Percentiles rank a stretch among this genome's conserved stretches.
These are phyloP conservation scores for Pittosporum tobira DNA, from an alignment of 129 eudicot genomes.

Conservation along the genomic window DNA sequence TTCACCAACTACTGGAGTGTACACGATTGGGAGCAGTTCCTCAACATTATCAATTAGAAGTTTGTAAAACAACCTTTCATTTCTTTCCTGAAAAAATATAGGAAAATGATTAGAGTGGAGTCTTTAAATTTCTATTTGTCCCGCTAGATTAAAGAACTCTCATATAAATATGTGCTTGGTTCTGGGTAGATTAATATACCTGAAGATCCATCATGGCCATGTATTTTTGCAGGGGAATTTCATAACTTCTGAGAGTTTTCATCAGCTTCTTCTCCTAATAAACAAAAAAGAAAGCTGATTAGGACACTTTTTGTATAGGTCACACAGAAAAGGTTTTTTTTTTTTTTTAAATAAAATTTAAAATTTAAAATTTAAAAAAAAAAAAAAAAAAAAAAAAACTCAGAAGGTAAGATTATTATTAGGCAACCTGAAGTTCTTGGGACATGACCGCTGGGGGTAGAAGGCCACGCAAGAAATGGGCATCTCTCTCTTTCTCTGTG, in stretches of 20 bases:
- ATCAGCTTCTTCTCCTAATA: slow-evolving; percentile 60
- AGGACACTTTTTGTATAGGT: slow-evolving; percentile 6
- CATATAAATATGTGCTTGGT: not conserved
- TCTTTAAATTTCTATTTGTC: no score
- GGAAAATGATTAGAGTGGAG: not conserved
- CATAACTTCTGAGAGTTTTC: slow-evolving; percentile 57
- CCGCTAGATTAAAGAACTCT: not conserved
- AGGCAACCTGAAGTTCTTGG: slow-evolving; percentile 66
- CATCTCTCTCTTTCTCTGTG: slow-evolving; percentile 61
- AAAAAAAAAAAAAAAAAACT: not conserved
- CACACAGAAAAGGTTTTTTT: no score
- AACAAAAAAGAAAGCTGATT: slow-evolving; percentile 14
- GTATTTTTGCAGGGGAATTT: slow-evolving; percentile 79
- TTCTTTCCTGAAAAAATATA: slow-evolving; percentile 58
- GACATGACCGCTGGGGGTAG: slow-evolving; percentile 59
- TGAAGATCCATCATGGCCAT: slow-evolving; percentile 92
- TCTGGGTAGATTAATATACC: slow-evolving; percentile 25
- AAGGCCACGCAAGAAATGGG: slow-evolving; percentile 75
- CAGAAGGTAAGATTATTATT: not conserved
- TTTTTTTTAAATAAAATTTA: no score
- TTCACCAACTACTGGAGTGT: slow-evolving; percentile 90
- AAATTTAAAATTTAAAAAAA: not conserved
- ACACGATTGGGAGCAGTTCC: slow-evolving; percentile 78
- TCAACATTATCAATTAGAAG: slow-evolving; percentile 81
- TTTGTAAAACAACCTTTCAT: slow-evolving; percentile 78